Percentiles rank a stretch among this genome's conserved stretches.
These are phyloP conservation scores for Cucurbita maxima DNA, from an alignment of 306 rosid genomes.

Conservation along the genomic window DNA sequence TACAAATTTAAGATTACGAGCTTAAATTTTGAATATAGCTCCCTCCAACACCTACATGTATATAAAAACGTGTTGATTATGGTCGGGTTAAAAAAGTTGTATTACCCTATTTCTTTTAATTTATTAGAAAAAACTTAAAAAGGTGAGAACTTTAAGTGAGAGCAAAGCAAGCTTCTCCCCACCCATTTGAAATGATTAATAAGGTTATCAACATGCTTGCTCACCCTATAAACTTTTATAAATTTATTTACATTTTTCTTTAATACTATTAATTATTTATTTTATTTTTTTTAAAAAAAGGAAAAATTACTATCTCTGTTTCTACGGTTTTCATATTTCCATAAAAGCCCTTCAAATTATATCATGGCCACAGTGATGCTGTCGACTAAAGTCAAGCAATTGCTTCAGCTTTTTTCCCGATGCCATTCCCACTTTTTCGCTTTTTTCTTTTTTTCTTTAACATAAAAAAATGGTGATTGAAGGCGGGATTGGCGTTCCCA, in stretches of 20 bases:
- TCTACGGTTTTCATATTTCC: background rate
- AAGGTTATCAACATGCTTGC: background rate
- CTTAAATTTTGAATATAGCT: background rate
- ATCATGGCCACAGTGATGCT: constrained; percentile 7
- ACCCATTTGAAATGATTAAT: background rate
- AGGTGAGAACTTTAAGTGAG: background rate
- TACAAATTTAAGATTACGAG: too few species aligned
- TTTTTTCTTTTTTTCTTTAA: background rate
- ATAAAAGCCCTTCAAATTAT: background rate
- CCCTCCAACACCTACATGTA: too few species aligned
- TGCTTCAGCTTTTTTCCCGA: constrained; percentile 6
- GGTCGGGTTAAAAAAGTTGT: too few species aligned
- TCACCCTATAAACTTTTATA: background rate
- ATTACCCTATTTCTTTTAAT: too few species aligned
- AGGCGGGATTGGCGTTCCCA: constrained; percentile 2
- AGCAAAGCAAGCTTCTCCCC: background rate
- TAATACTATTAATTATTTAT: background rate
- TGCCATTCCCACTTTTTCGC: background rate
- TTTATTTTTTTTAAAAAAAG: too few species aligned
- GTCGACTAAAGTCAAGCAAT: constrained; percentile 5
- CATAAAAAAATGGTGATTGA: background rate
- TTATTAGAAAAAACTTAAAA: background rate
- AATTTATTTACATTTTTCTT: background rate
- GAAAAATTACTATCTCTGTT: too few species aligned
- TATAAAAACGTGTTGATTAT: too few species aligned